A percentile compares a stretch with the other conserved stretches of the same genome.
phyloP scores from a whole-genome alignment of 1,284 basidiomycete species.

The Cryptococcus sp. region DNA sequence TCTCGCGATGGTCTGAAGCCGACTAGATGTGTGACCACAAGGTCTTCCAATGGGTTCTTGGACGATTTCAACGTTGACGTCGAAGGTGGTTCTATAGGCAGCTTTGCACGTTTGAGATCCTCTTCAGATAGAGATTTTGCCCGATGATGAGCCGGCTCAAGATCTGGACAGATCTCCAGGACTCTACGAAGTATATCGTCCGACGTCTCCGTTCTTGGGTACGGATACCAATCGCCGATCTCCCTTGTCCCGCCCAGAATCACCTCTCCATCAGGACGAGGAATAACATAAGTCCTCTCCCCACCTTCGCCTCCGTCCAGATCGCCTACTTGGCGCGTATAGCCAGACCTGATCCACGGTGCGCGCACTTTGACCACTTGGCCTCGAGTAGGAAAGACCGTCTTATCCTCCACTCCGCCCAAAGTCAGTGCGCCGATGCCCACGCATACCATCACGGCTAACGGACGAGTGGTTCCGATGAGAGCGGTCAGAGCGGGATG shows the following conservation, averaged over 20 bases:
- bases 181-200: constrained; percentile 41
- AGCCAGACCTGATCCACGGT: constrained; percentile 46
- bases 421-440: constrained; percentile 61
- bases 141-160: constrained; percentile 23
- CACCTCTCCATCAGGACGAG: constrained; percentile 47
- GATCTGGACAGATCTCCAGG: constrained; percentile 42
- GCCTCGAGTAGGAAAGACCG: constrained; percentile 60
- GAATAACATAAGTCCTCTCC: constrained; percentile 51
- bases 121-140: background rate
- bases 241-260: constrained; percentile 53
- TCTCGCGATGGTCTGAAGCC: constrained; percentile 46
- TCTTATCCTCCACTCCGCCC: constrained; percentile 57
- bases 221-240: constrained; percentile 44
- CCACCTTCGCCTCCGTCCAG: constrained; percentile 49
- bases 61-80: background rate
- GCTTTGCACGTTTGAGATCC: background rate
- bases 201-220: constrained; percentile 35
- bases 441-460: constrained; percentile 68
- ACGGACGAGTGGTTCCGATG: constrained; percentile 39
- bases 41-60: constrained; percentile 14
- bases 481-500: constrained; percentile 19
- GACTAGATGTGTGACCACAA: constrained; percentile 32
- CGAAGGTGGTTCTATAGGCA: background rate
- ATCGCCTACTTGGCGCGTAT: constrained; percentile 46
- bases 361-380: constrained; percentile 60